A percentile compares a stretch with the other conserved stretches of the same genome.
phyloP scores from a whole-genome alignment of 768 basidiomycete genomes.

The Russula griseocarnosa region DNA sequence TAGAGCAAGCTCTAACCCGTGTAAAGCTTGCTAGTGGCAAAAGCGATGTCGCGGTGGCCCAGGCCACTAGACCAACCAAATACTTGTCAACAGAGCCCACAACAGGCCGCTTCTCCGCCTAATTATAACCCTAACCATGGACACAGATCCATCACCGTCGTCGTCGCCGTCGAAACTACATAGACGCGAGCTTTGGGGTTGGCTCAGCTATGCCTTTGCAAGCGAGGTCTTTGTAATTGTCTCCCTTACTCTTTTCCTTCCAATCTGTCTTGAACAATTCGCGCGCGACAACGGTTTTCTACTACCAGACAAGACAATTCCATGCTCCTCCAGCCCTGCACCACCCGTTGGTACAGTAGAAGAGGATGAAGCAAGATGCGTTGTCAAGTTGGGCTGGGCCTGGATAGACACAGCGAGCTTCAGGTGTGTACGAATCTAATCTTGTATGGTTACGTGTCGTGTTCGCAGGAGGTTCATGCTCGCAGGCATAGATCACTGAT shows the following conservation, averaged over 20 bases:
- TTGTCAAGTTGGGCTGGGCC: slow-evolving; percentile 72
- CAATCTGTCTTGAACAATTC: slow-evolving; percentile 83
- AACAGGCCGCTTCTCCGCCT: neutral
- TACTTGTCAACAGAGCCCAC: neutral
- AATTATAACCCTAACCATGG: neutral
- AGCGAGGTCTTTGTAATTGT: slow-evolving; percentile 82
- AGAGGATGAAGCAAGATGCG: slow-evolving; percentile 54
- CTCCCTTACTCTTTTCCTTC: slow-evolving; percentile 75
- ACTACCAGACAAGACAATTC: slow-evolving; percentile 59
- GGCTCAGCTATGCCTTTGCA: slow-evolving; percentile 84
- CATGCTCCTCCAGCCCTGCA: slow-evolving; percentile 41
- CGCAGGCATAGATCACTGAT: slow-evolving; percentile 12
- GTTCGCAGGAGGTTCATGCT: neutral
- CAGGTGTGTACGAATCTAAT: slow-evolving; percentile 49
- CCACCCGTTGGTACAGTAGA: slow-evolving; percentile 26
- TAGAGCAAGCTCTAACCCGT: slow-evolving; percentile 7
- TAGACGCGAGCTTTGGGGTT: slow-evolving; percentile 52
- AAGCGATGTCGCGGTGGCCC: no score
- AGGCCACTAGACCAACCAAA: neutral
- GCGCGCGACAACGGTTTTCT: slow-evolving; percentile 83
- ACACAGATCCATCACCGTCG: neutral
- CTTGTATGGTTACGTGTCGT: neutral
- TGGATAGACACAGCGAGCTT: slow-evolving; percentile 94
- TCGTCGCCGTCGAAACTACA: slow-evolving; percentile 16
- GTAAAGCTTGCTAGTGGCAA: neutral